Conservation (phyloP, 2,329 filamentous ascomycete species). For the Pezicula radicicola region DNA sequence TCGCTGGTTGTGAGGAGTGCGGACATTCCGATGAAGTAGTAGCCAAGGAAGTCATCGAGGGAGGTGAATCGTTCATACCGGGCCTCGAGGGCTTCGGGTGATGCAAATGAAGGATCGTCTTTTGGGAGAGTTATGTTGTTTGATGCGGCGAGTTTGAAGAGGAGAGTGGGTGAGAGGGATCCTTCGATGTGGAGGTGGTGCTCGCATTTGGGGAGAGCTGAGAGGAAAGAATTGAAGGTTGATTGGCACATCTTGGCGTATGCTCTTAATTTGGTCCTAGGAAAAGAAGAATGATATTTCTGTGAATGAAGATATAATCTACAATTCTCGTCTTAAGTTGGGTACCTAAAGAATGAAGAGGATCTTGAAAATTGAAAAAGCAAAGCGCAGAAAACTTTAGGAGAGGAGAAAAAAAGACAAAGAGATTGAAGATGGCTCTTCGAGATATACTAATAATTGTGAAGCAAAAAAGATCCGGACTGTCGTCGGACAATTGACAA, state of each 20-base stretch:
- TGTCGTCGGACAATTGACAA: slow-evolving; percentile 1
- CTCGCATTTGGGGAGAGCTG: slow-evolving; percentile 72
- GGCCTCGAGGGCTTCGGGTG: slow-evolving; percentile 52
- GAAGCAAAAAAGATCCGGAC: neutral
- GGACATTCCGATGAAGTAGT: slow-evolving; percentile 75
- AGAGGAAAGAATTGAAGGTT: slow-evolving; percentile 47
- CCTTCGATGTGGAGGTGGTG: slow-evolving; percentile 81
- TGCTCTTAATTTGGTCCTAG: no score
- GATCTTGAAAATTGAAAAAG: neutral
- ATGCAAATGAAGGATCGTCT: slow-evolving; percentile 61
- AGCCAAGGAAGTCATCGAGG: slow-evolving; percentile 74
- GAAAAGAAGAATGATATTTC: no score
- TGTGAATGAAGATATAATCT: no score
- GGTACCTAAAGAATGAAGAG: neutral
- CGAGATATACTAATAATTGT: neutral
- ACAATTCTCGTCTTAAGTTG: no score
- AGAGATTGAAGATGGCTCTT: neutral
- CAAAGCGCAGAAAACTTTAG: neutral
- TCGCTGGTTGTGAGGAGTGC: slow-evolving; percentile 64
- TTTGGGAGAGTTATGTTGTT: slow-evolving; percentile 62
- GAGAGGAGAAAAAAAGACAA: neutral
- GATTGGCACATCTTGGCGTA: slow-evolving; percentile 20
- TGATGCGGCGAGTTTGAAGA: slow-evolving; percentile 65
- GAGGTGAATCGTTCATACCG: slow-evolving; percentile 68
- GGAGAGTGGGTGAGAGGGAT: slow-evolving; percentile 64